Base-by-base conservation (phyloP, 306 rosid species). In the Cucurbita moschata region DNA sequence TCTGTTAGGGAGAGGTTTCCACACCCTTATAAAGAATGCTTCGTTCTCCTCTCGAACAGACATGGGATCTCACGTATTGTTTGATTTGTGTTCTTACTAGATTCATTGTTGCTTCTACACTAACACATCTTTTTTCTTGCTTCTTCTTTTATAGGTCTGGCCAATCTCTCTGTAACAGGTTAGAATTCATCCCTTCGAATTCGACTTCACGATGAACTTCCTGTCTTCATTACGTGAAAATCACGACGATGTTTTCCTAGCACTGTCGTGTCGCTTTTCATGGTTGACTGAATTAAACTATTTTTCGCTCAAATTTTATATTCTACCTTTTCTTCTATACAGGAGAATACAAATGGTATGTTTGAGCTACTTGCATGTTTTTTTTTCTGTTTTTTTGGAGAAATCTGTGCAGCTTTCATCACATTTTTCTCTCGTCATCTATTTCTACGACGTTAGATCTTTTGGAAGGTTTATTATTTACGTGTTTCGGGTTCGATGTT, bases 161-260 rank as follows among this genome's bases (percentile, higher is more conserved):
- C 90, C 62, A 94, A 94, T 84, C 98, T 94, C 81, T 85, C 98
- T 7, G 76, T 89, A 76, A 77, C 97, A 89, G 98, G 98, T 94
- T 79, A 80, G 86, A 69, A 44, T 71, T 71, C 82, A 72, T 81
- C 73, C 67, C 84, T 23, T 23, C 70, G 52, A 43, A 56, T 39
- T 71, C 30, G 44, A 71, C 56, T 77, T 12, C n/a, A 38, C 72
- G 16, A 62, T 68, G 21, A 57, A 76, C 69, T 58, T 71, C 1
- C 26, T 8, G 42, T 72, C 66, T 15, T 76, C 60, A 60, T 30
- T 21, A 23, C 26, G 76, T 12, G 61, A 51, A 43, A 35, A 66
- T 18, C 75, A 7, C 71, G 50, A 58, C 14, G 10, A 26, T 26
- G 2, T 43, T 44, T 57, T 73, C n/a, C 43, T 73, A 56, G 4